Evolutionary conservation across 805 yeast genomes (phyloP).

Genomic region (Vanderwaltozyma tropicalis): DNA sequence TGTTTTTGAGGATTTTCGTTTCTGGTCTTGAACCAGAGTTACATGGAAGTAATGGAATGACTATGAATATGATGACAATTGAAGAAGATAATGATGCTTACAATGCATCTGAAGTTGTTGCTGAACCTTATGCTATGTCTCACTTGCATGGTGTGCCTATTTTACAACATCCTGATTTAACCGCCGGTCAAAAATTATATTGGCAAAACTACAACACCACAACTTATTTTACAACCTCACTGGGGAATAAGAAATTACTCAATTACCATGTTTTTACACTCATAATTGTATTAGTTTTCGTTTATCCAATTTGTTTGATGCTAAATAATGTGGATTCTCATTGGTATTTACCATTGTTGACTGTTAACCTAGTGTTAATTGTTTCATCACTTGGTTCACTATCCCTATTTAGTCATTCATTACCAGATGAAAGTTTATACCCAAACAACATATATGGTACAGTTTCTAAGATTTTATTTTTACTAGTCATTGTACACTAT

Average conservation of each 20-base stretch:
- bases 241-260: conserved; percentile 41
- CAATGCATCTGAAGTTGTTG: conserved; percentile 15
- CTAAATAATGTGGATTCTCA: conserved; percentile 49
- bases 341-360: conserved; percentile 48
- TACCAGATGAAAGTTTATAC: conserved; percentile 47
- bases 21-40: too few relatives aligned
- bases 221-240: conserved; percentile 49
- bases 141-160: conserved; percentile 69
- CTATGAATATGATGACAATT: not conserved
- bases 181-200: conserved; percentile 60
- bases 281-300: conserved; percentile 35
- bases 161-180: conserved; percentile 44
- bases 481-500: conserved; percentile 45
- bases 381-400: conserved; percentile 44
- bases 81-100: not conserved
- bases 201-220: conserved; percentile 78
- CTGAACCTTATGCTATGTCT: conserved; percentile 37
- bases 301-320: conserved; percentile 62
- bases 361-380: conserved; percentile 38
- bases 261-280: conserved; percentile 43
- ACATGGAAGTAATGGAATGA: too few relatives aligned
- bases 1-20: too few relatives aligned
- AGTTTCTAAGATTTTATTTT: conserved; percentile 51
- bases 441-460: conserved; percentile 66
- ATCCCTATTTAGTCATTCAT: conserved; percentile 46